Percentiles rank a stretch among this genome's conserved stretches.
Conservation (phyloP, 768 basidiomycete genomes). For the Boletellus emodensis region DNA sequence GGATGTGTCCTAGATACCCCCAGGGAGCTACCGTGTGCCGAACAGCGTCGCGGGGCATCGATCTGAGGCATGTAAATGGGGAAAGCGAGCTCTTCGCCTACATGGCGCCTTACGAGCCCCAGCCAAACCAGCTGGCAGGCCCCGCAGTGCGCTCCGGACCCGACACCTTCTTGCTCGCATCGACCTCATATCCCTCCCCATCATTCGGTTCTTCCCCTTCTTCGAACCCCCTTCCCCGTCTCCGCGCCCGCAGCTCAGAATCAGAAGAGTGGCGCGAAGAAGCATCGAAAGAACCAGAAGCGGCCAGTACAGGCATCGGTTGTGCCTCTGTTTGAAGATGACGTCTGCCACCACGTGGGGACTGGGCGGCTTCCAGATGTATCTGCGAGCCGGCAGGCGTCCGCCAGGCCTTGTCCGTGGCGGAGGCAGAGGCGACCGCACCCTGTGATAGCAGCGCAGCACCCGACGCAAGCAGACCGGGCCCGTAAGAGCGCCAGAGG, state of each 20-base stretch:
- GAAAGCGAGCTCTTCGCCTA: no score
- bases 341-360: constrained; percentile 42
- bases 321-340: constrained; percentile 55
- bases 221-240: constrained; percentile 48
- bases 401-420: constrained; percentile 26
- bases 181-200: constrained; percentile 56
- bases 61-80: no score
- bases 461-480: constrained; percentile 63
- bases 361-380: constrained; percentile 22
- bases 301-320: constrained; percentile 15
- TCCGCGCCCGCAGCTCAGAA: constrained; percentile 45
- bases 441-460: constrained; percentile 57
- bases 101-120: constrained; percentile 23
- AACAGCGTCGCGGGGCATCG: no score
- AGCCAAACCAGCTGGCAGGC: constrained; percentile 34
- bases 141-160: constrained; percentile 22
- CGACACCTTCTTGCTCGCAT: constrained; percentile 14
- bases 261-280: constrained; percentile 39
- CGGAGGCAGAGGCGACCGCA: constrained; percentile 37
- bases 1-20: no score
- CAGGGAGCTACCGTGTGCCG: no score
- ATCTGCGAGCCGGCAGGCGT: constrained; percentile 30
- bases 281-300: constrained; percentile 30
- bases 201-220: constrained; percentile 72
- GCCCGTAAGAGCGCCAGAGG: constrained; percentile 79